Percentiles rank a stretch among this genome's conserved stretches.
Conservation (phyloP, 2,329 filamentous ascomycete genomes). For the Cladosporium phlei region DNA sequence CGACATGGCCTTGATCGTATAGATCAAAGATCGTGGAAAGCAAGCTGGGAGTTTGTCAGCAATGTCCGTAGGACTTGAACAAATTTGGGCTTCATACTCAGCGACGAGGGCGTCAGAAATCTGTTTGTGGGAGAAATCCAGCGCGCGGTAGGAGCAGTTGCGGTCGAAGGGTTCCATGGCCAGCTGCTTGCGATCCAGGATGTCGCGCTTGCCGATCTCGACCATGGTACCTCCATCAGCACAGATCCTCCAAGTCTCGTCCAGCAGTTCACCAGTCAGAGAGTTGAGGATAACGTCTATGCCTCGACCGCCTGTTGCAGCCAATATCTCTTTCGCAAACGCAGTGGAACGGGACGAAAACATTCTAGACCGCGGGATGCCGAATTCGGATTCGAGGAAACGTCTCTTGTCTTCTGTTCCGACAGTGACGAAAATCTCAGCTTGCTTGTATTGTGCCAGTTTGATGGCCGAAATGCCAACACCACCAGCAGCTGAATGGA, state of each 20-base stretch:
- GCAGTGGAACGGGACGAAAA: constrained; percentile 19
- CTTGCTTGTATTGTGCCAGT: constrained; percentile 20
- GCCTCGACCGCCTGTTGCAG: constrained; percentile 11
- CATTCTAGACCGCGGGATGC: constrained; percentile 26
- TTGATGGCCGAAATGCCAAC: constrained; percentile 30
- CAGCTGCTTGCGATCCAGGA: constrained; percentile 14
- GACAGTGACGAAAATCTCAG: constrained; percentile 28
- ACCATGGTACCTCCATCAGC: constrained; percentile 29
- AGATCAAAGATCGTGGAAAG: no score
- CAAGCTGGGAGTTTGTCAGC: not conserved
- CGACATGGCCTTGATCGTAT: no score
- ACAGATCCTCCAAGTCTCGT: constrained; percentile 18
- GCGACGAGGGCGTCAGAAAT: not conserved
- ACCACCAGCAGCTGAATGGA: constrained; percentile 30
- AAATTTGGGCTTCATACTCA: not conserved
- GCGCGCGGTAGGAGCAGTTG: constrained; percentile 14
- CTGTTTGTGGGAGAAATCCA: constrained; percentile 14
- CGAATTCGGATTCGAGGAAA: constrained; percentile 20
- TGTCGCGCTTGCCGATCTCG: constrained; percentile 25
- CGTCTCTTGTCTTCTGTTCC: constrained; percentile 21
- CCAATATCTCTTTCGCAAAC: constrained; percentile 20
- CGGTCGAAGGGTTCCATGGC: constrained; percentile 17
- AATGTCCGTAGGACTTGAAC: not conserved
- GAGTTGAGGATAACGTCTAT: constrained; percentile 16
- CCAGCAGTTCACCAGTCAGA: constrained; percentile 14